Base-by-base conservation (phyloP, 768 basidiomycete genomes). In the Panellus pusillus region DNA sequence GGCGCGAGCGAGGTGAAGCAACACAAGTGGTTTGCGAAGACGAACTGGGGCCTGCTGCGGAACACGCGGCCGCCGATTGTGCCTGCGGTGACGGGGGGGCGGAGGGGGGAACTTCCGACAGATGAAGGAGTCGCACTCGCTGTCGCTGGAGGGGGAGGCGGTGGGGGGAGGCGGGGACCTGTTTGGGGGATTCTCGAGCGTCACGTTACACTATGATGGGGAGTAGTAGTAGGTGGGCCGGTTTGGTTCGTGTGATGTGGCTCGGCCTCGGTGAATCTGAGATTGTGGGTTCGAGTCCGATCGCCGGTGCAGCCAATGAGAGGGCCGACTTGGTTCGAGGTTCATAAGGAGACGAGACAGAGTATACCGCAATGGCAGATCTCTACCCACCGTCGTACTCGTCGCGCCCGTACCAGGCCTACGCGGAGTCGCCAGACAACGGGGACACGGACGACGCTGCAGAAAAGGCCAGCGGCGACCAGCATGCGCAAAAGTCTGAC, bases 1-100 rank as follows among this genome's bases (percentile, higher is more conserved):
- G 97, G 97, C 24, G 97, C 97, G 52, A 96, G 93, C 67, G 97
- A 99, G 72, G 94, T 99, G 64, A 99, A 98, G 76, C 87, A 91
- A 53, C 97, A 98, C 80, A 94, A 92, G 69, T 99, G 97, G 97
- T 99, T 99, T 75, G 75, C 77, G 27, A 93, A 93, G 64, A 86
- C 96, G 67, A 95, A 93, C 73, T 99, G 96, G 97, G 97, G 96
- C 19, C 77, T 99, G 51, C 73, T 99, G 67, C 81, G 97, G 62
- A 89, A 98, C 71, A 87, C 84, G 62, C 86, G 85, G 66, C 97
- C 97, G 49, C 97, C 97, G 74, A 96, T 95, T 61, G 77, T 92
- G 24, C 93, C 92, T 42, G 77, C 83, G 41, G 75, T 79, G 55
- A 88, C 87, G 38, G 91, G 87, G 59, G 92, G 87, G 44, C 71